Evolutionary conservation across 129 eudicot species (phyloP).

Genomic region (Ambrosia trifida): DNA sequence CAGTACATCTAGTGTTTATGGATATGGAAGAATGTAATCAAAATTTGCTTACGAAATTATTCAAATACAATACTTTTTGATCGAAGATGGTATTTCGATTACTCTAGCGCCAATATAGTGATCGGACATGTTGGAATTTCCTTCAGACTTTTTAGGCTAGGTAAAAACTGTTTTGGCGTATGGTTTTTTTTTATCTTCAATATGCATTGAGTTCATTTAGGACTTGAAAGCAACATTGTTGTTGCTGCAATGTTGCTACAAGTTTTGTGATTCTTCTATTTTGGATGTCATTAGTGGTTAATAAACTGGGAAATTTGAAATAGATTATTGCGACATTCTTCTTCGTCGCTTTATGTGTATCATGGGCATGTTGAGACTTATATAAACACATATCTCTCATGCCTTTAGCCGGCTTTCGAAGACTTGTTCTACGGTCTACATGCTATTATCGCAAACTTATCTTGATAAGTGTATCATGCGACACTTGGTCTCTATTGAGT

Average conservation of each 20-base stretch:
- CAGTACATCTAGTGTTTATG: constrained; percentile 40
- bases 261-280: constrained; percentile 8
- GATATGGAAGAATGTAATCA: constrained; percentile 8
- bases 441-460: no score
- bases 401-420: no score
- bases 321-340: constrained; percentile 4
- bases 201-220: constrained; percentile 22
- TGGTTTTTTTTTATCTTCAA: constrained; percentile 22
- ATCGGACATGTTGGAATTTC: constrained; percentile 11
- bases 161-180: constrained; percentile 9
- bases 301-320: constrained; percentile 29
- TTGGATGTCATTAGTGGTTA: constrained; percentile 18
- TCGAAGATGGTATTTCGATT: neutral
- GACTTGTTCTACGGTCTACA: no score
- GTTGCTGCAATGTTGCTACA: no score
- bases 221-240: constrained; percentile 12
- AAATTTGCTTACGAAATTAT: neutral
- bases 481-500: no score
- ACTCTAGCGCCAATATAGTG: constrained; percentile 6
- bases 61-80: constrained; percentile 4
- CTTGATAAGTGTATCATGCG: no score
- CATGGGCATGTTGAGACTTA: no score
- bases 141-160: constrained; percentile 12
- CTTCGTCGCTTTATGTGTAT: neutral
- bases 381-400: no score